Evolutionary conservation across 257 asterid species (phyloP).

Genomic region (Nyctanthes arbortristis): DNA sequence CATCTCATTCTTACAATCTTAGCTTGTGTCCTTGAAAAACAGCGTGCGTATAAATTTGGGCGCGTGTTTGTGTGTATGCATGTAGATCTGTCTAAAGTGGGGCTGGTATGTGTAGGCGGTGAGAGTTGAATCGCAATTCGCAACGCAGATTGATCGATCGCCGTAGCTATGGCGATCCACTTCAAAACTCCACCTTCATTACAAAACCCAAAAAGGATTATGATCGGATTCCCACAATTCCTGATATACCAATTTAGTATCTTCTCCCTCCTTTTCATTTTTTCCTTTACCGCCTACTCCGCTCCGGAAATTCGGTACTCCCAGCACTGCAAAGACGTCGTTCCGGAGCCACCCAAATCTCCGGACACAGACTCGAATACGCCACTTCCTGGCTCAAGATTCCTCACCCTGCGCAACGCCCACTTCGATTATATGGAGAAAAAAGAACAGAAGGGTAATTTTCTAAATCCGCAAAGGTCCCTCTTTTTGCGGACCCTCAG

Average conservation of each 20-base stretch:
- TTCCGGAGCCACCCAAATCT: constrained; percentile 39
- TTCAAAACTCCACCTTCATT: constrained; percentile 12
- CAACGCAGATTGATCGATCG: neutral
- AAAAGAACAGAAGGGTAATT: constrained; percentile 20
- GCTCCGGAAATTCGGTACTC: constrained; percentile 44
- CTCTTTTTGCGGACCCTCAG: constrained; percentile 40
- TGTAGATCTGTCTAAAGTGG: no score
- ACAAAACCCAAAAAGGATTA: constrained; percentile 1
- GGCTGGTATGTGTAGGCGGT: neutral
- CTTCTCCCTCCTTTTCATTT: constrained; percentile 29
- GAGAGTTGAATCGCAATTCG: neutral
- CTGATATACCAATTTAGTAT: constrained; percentile 7
- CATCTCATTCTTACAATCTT: no score
- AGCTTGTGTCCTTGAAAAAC: no score
- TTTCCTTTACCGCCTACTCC: constrained; percentile 26
- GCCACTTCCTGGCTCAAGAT: constrained; percentile 28
- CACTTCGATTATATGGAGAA: constrained; percentile 30
- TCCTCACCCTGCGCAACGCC: constrained; percentile 42
- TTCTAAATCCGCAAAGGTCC: constrained; percentile 27
- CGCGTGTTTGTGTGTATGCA: no score
- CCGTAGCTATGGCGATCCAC: constrained; percentile 12
- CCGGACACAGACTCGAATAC: constrained; percentile 31
- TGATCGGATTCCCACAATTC: neutral
- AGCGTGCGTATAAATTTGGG: no score
- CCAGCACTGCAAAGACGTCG: constrained; percentile 49